These are phyloP conservation scores for Leccinum pachyderme DNA, from an alignment of 1,284 basidiomycete genomes.

Conservation along the genomic window DNA sequence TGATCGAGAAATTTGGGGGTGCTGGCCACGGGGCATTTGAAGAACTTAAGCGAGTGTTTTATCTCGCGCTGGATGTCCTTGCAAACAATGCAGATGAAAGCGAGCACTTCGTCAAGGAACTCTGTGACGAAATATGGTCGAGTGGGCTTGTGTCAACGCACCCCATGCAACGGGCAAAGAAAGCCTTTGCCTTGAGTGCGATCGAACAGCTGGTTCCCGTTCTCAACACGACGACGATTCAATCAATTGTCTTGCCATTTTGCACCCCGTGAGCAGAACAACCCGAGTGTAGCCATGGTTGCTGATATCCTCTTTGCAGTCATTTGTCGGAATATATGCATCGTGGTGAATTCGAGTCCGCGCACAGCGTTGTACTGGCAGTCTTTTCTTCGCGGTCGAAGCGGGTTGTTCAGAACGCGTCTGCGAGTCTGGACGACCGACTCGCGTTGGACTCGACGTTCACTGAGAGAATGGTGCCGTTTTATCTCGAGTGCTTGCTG, in stretches of 20 bases:
- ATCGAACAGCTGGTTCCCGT: conserved; percentile 69
- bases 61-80: conserved; percentile 70
- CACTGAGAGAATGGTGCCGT: conserved; percentile 59
- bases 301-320: conserved; percentile 32
- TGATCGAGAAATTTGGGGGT: conserved; percentile 73
- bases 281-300: background rate
- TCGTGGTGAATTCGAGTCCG: conserved; percentile 70
- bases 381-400: conserved; percentile 61
- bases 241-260: conserved; percentile 51
- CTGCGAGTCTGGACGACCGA: conserved; percentile 8
- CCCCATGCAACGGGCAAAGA: conserved; percentile 46
- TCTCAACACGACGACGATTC: conserved; percentile 47
- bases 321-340: conserved; percentile 54
- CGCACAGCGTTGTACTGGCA: conserved; percentile 71
- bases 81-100: conserved; percentile 43
- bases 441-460: conserved; percentile 32
- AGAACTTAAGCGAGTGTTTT: conserved; percentile 69
- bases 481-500: conserved; percentile 63
- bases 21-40: conserved; percentile 51
- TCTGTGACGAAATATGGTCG: conserved; percentile 36
- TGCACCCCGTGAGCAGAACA: conserved; percentile 53
- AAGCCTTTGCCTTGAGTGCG: conserved; percentile 60
- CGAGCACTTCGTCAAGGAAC: conserved; percentile 41
- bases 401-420: conserved; percentile 19
- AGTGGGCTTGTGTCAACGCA: conserved; percentile 10